Conservation (phyloP, 345 rosid genomes). For the Pistacia atlantica region DNA sequence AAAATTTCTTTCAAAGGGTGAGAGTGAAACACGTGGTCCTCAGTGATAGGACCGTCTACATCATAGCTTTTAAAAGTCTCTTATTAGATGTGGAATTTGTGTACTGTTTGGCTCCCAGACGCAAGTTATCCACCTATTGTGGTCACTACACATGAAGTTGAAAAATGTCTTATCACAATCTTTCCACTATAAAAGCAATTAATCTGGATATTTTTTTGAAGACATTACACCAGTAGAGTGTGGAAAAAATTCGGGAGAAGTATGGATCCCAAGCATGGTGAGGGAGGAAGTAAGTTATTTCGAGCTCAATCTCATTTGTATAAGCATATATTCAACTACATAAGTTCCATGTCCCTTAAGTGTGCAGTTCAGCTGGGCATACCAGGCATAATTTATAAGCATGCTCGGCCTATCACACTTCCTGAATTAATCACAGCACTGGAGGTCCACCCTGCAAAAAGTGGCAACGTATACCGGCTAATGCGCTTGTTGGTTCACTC, state of each 20-base stretch:
- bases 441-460: constrained; percentile 33
- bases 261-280: constrained; percentile 7
- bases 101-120: too few species aligned
- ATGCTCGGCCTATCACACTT: constrained; percentile 42
- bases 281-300: constrained; percentile 24
- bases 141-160: too few species aligned
- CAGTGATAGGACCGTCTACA: too few species aligned
- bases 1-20: too few species aligned
- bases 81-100: too few species aligned
- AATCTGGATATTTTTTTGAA: too few species aligned
- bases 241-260: background rate
- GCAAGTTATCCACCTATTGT: too few species aligned
- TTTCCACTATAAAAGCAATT: too few species aligned
- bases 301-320: constrained; percentile 48
- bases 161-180: too few species aligned
- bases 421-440: constrained; percentile 40
- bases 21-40: too few species aligned
- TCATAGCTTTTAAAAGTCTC: too few species aligned
- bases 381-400: constrained; percentile 43
- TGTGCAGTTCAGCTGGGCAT: constrained; percentile 50
- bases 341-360: constrained; percentile 49
- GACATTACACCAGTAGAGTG: background rate
- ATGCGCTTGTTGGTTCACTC: constrained; percentile 48
- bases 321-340: constrained; percentile 35
- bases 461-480: constrained; percentile 24